These are phyloP conservation scores for Fraxinus latifolia DNA, from an alignment of 305 asterid genomes.

Conservation along the genomic window DNA sequence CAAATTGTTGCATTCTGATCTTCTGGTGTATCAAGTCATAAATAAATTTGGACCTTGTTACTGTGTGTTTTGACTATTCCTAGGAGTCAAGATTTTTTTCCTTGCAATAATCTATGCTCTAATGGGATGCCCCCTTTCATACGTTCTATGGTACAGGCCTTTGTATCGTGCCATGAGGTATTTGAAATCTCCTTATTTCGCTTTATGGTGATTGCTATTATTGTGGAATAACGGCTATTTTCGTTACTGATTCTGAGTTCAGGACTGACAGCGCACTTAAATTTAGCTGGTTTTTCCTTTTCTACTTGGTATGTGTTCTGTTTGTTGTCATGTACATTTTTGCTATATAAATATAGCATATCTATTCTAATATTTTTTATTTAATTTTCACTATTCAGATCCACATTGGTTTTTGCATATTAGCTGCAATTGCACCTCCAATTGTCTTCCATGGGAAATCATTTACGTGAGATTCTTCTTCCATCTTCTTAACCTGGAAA, in stretches of 20 bases:
- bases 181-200: constrained; percentile 18
- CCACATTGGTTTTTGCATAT: constrained; percentile 85
- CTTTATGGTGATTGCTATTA: constrained; percentile 1
- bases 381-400: constrained; percentile 51
- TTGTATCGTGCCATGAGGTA: constrained; percentile 96
- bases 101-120: constrained; percentile 85
- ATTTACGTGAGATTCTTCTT: constrained; percentile 56
- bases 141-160: constrained; percentile 95
- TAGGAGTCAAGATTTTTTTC: constrained; percentile 89
- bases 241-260: constrained; percentile 26
- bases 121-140: constrained; percentile 84
- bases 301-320: constrained; percentile 63
- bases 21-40: constrained; percentile 5
- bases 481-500: neutral
- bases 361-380: constrained; percentile 21
- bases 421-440: constrained; percentile 99
- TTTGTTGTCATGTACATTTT: constrained; percentile 11
- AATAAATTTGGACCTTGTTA: constrained; percentile 7
- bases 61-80: constrained; percentile 25
- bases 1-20: neutral
- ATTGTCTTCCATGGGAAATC: constrained; percentile 84
- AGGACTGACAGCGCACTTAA: constrained; percentile 97
- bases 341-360: neutral
- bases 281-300: constrained; percentile 90
- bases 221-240: constrained; percentile 14